phyloP scores from a whole-genome alignment of 2,329 filamentous ascomycete genomes.

The Fusarium austroafricanum region DNA sequence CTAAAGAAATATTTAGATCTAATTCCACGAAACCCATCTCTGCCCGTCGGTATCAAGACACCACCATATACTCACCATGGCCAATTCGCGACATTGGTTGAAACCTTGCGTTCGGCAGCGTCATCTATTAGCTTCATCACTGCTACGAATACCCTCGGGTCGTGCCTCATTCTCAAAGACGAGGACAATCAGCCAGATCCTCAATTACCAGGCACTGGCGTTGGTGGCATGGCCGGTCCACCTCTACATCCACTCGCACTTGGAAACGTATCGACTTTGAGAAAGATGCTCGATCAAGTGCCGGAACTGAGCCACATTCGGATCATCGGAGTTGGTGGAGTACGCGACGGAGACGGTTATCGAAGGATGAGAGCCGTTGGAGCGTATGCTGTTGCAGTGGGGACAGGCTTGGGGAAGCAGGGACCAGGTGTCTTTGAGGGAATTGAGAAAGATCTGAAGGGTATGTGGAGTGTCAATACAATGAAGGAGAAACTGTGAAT shows the following conservation, averaged over 20 bases:
- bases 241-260: conserved; percentile 78
- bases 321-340: conserved; percentile 79
- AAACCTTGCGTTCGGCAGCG: conserved; percentile 57
- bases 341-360: conserved; percentile 71
- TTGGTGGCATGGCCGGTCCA: conserved; percentile 79
- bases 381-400: conserved; percentile 74
- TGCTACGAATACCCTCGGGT: conserved; percentile 78
- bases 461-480: conserved; percentile 24
- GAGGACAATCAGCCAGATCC: conserved; percentile 46
- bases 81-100: conserved; percentile 70
- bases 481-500: conserved; percentile 6
- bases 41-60: conserved; percentile 74
- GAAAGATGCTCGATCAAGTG: conserved; percentile 65
- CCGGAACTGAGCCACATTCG: conserved; percentile 63
- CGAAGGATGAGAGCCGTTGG: conserved; percentile 74
- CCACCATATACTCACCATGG: conserved; percentile 79
- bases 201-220: conserved; percentile 64
- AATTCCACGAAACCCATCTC: conserved; percentile 53
- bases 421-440: conserved; percentile 72
- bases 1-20: conserved; percentile 66
- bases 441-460: conserved; percentile 55
- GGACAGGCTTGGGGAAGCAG: conserved; percentile 73
- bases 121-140: conserved; percentile 73
- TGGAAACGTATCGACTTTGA: conserved; percentile 79
- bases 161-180: conserved; percentile 67